Base-by-base conservation (phyloP, 2,329 filamentous ascomycete species). In the Cercospora canescens region DNA sequence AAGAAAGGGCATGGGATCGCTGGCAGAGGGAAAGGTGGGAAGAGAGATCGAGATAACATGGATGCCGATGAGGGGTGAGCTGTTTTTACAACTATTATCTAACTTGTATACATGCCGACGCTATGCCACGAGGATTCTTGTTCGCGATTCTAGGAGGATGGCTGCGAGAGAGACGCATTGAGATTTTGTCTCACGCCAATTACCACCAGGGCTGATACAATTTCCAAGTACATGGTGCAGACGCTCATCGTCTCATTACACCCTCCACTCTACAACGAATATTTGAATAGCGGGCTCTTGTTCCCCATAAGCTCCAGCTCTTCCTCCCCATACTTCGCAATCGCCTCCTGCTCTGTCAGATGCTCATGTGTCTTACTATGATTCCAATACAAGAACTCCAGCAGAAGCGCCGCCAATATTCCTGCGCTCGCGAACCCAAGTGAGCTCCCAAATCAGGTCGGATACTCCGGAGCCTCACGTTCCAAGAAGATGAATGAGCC, bases 21-120 rank as follows among this genome's bases (percentile, higher is more conserved):
- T 77, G 58, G 74, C 79, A 67, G 81, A 79, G 71, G 86, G 85
- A 56, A 86, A 86, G 78, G 85, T 82, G 81, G 81, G 63, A 78
- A 85, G 83, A 81, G 83, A 41, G 81, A 81, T 66, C 79, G 86
- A 66, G 86, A 88, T 76, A 83, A 89, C 58, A 93, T 93, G 91
- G 91, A 94, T 79, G 82, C 83, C 41, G 91, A 93, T 72, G 91
- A 94, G 78, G 87, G 89, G 16, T 78, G 30, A 59, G 41, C 12
- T 28, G 45, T 50, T 16, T n/a, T 28, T 12, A 28, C 24, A 24
- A 50, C 21, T 7, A 30, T 55, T 21, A 32, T 21, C n/a, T 24
- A 56, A 14, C 11, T 8, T 35, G 1, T 24, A 8, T 28, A 26
- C 4, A 7, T 24, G 9, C 9, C 30, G 30, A 32, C 9, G 30